Evolutionary conservation across 2,329 filamentous ascomycete species (phyloP), one percentile per base, ranked within the genome.

Genomic region (Colletotrichum cereale): DNA sequence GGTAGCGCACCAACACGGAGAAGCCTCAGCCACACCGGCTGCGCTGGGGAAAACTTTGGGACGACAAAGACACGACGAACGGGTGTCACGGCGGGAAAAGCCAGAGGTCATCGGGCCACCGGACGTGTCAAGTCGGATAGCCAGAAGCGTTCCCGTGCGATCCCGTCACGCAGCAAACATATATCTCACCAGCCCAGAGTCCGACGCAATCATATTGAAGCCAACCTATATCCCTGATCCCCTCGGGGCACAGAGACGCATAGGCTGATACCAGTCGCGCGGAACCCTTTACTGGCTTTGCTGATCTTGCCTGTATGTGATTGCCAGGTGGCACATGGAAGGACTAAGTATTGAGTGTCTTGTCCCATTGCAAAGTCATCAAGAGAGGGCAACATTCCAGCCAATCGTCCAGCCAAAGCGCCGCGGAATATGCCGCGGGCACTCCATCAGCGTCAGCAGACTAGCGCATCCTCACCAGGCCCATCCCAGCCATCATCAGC

Each of bases 271-370:
- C 62, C 44, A 48, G 38, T 38, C 62, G 62, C 47, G 55, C 26
- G 53, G 29, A 48, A 44, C 11, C 11, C 21, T 47, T 24, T 47
- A 1, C 24, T 47, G 44, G n/a, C 42, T 26, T 47, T 36, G 38
- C 50, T 38, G 36, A 40, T 38, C 47, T 44, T 56, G 42, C 48
- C 29, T 61, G 34, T n/a, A n/a, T 44, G 55, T 38, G 56, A 42
- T 50, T 67, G 56, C 40, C 63, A 67, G 31, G 67, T 48, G 53
- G 56, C 34, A 60, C 29, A 66, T 66, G 67, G 38, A 69, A 66
- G 62, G 62, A 42, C 29, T n/a, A 52, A 26, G 34, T 14, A 21
- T 10, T 47, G 61, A 29, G 24, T 66, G 26, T 53, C 53, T 29
- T 34, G 44, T 26, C 24, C 11, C 47, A 31, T 26, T 44, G 16